Percentiles rank a stretch among this genome's conserved stretches.
These are phyloP conservation scores for Linaria vulgaris DNA, from an alignment of 257 asterid species.

Conservation along the genomic window DNA sequence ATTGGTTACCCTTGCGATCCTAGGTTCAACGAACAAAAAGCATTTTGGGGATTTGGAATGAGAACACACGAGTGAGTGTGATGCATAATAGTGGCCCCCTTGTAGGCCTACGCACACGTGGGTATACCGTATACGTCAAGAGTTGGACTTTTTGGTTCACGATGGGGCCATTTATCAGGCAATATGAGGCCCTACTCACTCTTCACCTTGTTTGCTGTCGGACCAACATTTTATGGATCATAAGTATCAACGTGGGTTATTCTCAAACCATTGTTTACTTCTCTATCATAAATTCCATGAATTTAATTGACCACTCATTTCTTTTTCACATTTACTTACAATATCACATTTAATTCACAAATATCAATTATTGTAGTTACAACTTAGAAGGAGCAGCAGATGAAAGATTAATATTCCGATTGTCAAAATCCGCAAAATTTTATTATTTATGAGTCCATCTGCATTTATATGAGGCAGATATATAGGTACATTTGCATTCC, in stretches of 20 bases:
- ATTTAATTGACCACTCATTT: background rate
- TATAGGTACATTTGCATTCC: too few species aligned
- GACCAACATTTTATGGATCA: background rate
- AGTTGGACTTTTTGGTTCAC: constrained; percentile 34
- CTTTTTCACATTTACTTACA: background rate
- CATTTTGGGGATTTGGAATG: constrained; percentile 22
- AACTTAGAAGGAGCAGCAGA: too few species aligned
- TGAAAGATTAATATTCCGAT: too few species aligned
- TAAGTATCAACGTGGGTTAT: constrained; percentile 23
- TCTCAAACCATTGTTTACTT: background rate
- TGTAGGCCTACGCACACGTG: constrained; percentile 64
- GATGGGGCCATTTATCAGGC: constrained; percentile 33
- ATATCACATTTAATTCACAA: background rate
- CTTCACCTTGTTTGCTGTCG: constrained; percentile 10
- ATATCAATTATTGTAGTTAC: too few species aligned
- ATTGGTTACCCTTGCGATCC: constrained; percentile 20
- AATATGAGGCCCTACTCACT: constrained; percentile 23
- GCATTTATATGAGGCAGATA: too few species aligned
- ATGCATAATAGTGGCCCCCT: constrained; percentile 30
- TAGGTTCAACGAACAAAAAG: constrained; percentile 29
- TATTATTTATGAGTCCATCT: too few species aligned
- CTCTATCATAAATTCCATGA: background rate
- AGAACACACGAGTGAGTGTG: constrained; percentile 53
- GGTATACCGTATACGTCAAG: too few species aligned
- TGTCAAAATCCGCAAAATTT: too few species aligned